Evolutionary conservation across 768 basidiomycete species (phyloP).

Genomic region (Kwoniella pini): DNA sequence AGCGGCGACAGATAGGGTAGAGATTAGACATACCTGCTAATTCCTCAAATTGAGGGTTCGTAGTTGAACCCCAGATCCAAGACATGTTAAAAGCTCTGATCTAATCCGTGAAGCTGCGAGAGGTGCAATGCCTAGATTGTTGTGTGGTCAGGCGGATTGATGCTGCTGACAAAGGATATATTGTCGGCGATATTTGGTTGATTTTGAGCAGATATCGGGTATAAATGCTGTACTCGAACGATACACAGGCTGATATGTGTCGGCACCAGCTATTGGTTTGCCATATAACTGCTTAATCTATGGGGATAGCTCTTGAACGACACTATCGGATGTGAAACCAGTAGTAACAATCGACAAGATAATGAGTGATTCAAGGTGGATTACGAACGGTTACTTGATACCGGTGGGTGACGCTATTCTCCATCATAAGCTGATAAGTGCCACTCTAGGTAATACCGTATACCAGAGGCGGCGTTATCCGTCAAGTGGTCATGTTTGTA

Average conservation of each 20-base stretch:
- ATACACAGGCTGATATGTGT: slow-evolving; percentile 4
- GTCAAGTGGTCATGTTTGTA: neutral
- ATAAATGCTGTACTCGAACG: too few species aligned
- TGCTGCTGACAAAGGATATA: slow-evolving; percentile 17
- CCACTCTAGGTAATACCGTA: neutral
- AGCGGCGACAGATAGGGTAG: neutral
- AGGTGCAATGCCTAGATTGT: too few species aligned
- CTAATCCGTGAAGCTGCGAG: neutral
- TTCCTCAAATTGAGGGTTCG: slow-evolving; percentile 52
- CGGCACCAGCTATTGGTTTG: neutral
- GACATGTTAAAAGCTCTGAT: slow-evolving; percentile 24
- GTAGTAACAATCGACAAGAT: too few species aligned
- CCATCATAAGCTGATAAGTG: neutral
- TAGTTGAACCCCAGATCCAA: slow-evolving; percentile 45
- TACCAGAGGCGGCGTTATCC: neutral
- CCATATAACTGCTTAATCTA: too few species aligned
- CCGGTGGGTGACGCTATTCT: slow-evolving; percentile 3
- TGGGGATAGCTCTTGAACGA: too few species aligned
- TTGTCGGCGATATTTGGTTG: neutral
- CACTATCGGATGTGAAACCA: too few species aligned
- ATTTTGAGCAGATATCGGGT: neutral
- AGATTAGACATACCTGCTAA: slow-evolving; percentile 42
- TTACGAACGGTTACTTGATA: neutral
- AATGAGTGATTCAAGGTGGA: neutral
- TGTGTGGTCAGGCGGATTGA: neutral